Evolutionary conservation across 2,329 filamentous ascomycete genomes (phyloP).

Genomic region (Colletotrichum aenigma): DNA sequence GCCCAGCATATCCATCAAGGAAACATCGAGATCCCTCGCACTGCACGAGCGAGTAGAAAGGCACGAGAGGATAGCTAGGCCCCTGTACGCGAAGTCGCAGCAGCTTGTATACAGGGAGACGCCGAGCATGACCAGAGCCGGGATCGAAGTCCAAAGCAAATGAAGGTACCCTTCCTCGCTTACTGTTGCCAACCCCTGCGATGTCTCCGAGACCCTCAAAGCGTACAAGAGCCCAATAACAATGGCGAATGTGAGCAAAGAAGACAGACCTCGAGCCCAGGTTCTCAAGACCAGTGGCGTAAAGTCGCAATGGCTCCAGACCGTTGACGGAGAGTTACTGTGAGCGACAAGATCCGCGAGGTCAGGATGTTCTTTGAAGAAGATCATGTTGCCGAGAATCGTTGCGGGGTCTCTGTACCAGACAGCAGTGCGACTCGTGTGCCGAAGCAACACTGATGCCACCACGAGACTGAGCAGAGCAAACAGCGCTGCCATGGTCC

Average conservation of each 20-base stretch:
- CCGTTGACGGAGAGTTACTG: rapidly evolving
- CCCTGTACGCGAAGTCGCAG: background rate
- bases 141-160: background rate
- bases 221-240: background rate
- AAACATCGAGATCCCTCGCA: background rate
- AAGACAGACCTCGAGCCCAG: background rate
- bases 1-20: background rate
- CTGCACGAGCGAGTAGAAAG: background rate
- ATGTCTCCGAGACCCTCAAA: background rate
- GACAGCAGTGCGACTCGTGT: background rate
- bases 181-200: background rate
- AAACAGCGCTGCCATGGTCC: background rate
- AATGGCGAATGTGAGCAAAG: background rate
- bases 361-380: background rate
- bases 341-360: background rate
- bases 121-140: background rate
- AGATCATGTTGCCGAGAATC: background rate
- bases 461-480: background rate
- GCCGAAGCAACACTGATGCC: background rate
- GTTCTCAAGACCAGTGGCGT: background rate
- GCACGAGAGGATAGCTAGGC: background rate
- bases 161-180: background rate
- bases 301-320: background rate
- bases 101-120: background rate
- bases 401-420: background rate